These are phyloP conservation scores for Prunus davidiana DNA, from an alignment of 306 rosid genomes.

Conservation along the genomic window DNA sequence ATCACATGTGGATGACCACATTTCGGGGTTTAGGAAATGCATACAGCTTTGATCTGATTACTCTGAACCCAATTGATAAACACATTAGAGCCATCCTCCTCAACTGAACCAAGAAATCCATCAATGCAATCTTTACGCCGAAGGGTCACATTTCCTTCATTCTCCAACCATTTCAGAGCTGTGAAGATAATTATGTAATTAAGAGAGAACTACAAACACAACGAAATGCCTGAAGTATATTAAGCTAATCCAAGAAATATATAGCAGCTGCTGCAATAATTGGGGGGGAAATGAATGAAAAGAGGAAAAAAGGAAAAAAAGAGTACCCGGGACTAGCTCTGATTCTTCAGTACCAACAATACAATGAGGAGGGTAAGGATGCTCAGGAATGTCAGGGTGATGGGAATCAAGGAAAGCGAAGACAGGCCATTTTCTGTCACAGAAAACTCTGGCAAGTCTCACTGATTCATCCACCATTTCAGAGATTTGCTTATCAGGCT, in stretches of 20 bases:
- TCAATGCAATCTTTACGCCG: slow-evolving; percentile 81
- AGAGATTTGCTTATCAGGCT: slow-evolving; percentile 50
- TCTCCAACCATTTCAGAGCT: slow-evolving; percentile 80
- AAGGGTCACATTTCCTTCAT: slow-evolving; percentile 77
- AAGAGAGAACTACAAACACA: slow-evolving; percentile 2
- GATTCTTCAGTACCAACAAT: slow-evolving; percentile 71
- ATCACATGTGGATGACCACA: slow-evolving; percentile 15
- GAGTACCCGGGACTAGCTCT: slow-evolving; percentile 71
- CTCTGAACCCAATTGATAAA: slow-evolving; percentile 80
- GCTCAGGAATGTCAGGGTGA: slow-evolving; percentile 74
- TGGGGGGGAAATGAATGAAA: neutral
- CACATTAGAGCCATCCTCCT: slow-evolving; percentile 72
- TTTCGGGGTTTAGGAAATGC: slow-evolving; percentile 12
- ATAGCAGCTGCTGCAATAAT: neutral
- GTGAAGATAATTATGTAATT: neutral
- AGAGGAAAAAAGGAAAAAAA: neutral
- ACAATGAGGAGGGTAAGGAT: slow-evolving; percentile 90
- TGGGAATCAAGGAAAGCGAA: slow-evolving; percentile 74
- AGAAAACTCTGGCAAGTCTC: slow-evolving; percentile 54
- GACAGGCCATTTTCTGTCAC: slow-evolving; percentile 78
- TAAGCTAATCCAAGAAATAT: neutral
- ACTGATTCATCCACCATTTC: slow-evolving; percentile 65
- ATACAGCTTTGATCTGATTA: slow-evolving; percentile 70
- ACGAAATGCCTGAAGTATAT: neutral
- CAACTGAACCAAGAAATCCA: slow-evolving; percentile 56